These are phyloP conservation scores for Aegle marmelos DNA, from an alignment of 345 rosid genomes.

Conservation along the genomic window DNA sequence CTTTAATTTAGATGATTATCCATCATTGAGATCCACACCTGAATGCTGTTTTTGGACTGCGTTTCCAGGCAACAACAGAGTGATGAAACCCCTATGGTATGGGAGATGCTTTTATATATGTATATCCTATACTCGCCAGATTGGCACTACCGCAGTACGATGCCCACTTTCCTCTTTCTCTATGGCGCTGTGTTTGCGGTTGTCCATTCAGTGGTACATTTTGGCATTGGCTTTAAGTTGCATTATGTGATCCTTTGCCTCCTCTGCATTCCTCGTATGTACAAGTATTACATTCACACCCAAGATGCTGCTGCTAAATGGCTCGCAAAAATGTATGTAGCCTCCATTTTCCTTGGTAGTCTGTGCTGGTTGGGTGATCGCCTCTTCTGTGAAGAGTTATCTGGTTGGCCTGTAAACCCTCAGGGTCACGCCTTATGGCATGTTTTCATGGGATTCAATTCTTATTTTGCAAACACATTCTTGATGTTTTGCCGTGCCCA, in stretches of 20 bases:
- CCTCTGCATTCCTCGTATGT: conserved; percentile 83
- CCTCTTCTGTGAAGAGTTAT: conserved; percentile 51
- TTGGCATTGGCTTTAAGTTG: conserved; percentile 81
- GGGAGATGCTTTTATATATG: conserved; percentile 94
- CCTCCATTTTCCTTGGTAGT: conserved; percentile 55
- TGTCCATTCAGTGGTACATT: conserved; percentile 61
- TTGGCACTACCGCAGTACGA: conserved; percentile 92
- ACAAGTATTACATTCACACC: conserved; percentile 92
- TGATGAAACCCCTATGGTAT: conserved; percentile 97
- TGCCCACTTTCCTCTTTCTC: conserved; percentile 94
- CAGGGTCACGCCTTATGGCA: conserved; percentile 99
- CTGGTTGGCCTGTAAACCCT: conserved; percentile 70
- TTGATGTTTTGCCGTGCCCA: conserved; percentile 96
- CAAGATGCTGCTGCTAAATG: conserved; percentile 61
- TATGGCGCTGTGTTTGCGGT: conserved; percentile 77
- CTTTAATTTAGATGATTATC: neutral
- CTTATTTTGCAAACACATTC: conserved; percentile 83
- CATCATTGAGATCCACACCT: neutral
- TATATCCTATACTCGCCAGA: conserved; percentile 96
- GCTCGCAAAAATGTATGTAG: conserved; percentile 72
- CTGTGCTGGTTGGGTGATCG: conserved; percentile 78
- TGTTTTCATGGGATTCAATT: conserved; percentile 77
- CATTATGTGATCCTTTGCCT: conserved; percentile 77
- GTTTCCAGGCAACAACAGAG: conserved; percentile 86
- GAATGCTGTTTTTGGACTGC: neutral